phyloP scores from a whole-genome alignment of 2,329 filamentous ascomycete genomes.

The Fusarium poae region DNA sequence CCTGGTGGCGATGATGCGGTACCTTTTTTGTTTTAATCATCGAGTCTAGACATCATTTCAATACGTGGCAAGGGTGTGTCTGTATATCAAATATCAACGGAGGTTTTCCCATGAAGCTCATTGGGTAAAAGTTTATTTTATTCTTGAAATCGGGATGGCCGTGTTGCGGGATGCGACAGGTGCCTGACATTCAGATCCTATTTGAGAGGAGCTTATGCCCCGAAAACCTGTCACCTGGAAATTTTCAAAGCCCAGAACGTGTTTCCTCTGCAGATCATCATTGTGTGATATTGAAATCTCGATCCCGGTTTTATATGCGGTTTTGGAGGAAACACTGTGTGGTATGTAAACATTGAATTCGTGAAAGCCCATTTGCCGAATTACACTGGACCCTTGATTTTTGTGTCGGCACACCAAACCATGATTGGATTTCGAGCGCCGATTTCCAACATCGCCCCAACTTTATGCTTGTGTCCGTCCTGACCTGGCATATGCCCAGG shows the following conservation, averaged over 20 bases:
- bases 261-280: slow-evolving; percentile 1
- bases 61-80: slow-evolving; percentile 27
- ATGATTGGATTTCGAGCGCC: slow-evolving; percentile 13
- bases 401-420: neutral
- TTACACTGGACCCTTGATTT: slow-evolving; percentile 17
- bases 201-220: neutral
- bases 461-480: slow-evolving; percentile 4
- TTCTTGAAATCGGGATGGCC: neutral
- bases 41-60: slow-evolving; percentile 12
- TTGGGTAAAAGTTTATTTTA: neutral
- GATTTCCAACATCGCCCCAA: slow-evolving; percentile 12
- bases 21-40: slow-evolving; percentile 13
- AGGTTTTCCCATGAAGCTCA: neutral
- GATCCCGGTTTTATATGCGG: slow-evolving; percentile 6
- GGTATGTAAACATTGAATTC: neutral
- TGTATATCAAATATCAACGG: slow-evolving; percentile 21
- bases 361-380: slow-evolving; percentile 10
- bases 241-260: neutral
- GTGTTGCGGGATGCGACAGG: neutral
- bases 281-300: slow-evolving; percentile 6
- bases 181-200: neutral
- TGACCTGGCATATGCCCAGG: neutral
- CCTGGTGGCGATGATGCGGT: slow-evolving; percentile 13
- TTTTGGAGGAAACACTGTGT: slow-evolving; percentile 22
- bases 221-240: neutral